Evolutionary conservation across 2,329 filamentous ascomycete genomes (phyloP).

Genomic region (Xylariaceae sp.): DNA sequence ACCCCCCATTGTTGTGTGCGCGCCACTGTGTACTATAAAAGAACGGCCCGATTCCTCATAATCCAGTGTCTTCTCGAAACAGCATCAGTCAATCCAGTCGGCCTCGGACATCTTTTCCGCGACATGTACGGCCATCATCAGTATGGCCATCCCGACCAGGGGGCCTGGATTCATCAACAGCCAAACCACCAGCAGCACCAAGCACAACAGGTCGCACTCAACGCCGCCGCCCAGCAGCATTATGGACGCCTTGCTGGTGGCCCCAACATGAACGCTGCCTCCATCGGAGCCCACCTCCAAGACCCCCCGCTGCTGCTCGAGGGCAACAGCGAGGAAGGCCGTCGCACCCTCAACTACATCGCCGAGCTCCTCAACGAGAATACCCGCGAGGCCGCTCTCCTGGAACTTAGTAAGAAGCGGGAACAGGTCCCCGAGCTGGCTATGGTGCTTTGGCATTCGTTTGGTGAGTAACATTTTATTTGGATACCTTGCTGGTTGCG

Average conservation of each 20-base stretch:
- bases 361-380: slow-evolving; percentile 84
- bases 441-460: slow-evolving; percentile 96
- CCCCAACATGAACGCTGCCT: slow-evolving; percentile 44
- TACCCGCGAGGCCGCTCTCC: slow-evolving; percentile 82
- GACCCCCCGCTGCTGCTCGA: slow-evolving; percentile 55
- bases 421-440: slow-evolving; percentile 97
- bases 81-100: background rate
- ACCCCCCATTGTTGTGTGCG: too few species aligned
- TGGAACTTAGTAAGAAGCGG: slow-evolving; percentile 97
- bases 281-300: slow-evolving; percentile 48
- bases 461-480: slow-evolving; percentile 60
- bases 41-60: too few species aligned
- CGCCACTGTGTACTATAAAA: too few species aligned
- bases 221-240: slow-evolving; percentile 57
- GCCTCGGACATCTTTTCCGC: background rate
- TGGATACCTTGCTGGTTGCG: too few species aligned
- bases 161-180: slow-evolving; percentile 68
- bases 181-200: slow-evolving; percentile 57
- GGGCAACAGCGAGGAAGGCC: slow-evolving; percentile 81
- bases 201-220: slow-evolving; percentile 48
- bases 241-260: slow-evolving; percentile 70
- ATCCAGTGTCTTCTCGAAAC: too few species aligned
- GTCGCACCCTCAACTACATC: slow-evolving; percentile 88
- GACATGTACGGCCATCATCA: slow-evolving; percentile 63
- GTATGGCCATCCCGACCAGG: slow-evolving; percentile 56